Conservation (phyloP, 2,329 filamentous ascomycete species). For the Ceratocystis diversiconidia region DNA sequence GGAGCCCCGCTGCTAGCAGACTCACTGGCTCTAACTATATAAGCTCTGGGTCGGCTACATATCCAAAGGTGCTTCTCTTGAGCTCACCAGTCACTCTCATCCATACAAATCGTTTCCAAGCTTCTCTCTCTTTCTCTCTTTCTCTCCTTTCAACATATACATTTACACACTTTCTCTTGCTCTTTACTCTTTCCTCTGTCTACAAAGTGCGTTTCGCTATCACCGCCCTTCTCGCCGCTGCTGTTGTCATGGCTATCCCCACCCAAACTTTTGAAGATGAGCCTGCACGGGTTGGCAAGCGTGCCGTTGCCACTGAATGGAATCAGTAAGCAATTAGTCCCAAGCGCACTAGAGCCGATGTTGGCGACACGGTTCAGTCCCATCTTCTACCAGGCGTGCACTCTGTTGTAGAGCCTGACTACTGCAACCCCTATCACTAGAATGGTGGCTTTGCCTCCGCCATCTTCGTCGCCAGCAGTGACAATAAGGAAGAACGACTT, state of each 20-base stretch:
- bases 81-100: too few species aligned
- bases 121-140: too few species aligned
- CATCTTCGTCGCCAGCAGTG: not conserved
- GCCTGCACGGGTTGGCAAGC: not conserved
- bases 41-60: too few species aligned
- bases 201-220: slow-evolving; percentile 19
- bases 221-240: not conserved
- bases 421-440: not conserved
- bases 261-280: not conserved
- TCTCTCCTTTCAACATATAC: too few species aligned
- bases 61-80: too few species aligned
- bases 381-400: not conserved
- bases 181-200: too few species aligned
- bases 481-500: slow-evolving; percentile 21
- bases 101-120: too few species aligned
- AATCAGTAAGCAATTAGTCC: slow-evolving; percentile 32
- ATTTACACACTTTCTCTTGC: too few species aligned
- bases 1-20: too few species aligned
- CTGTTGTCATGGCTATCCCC: not conserved
- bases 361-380: not conserved
- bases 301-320: too few species aligned
- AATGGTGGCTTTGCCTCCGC: not conserved
- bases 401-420: not conserved
- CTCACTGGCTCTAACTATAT: too few species aligned
- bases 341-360: slow-evolving; percentile 20